phyloP scores from a whole-genome alignment of 1,284 basidiomycete species.

The Thecaphora thlaspeos region DNA sequence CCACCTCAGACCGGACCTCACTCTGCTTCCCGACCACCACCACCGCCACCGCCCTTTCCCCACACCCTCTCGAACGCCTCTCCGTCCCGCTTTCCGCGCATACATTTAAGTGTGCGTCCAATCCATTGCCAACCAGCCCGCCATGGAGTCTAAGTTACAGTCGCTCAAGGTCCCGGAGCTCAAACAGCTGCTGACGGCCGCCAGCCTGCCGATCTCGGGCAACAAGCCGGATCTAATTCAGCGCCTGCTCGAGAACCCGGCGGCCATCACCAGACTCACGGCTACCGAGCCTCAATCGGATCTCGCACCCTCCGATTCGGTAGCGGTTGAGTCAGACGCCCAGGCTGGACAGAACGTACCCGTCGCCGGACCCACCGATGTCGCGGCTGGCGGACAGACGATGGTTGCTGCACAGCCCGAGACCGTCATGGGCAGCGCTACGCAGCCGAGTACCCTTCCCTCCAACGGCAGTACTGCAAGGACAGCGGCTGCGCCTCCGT shows the following conservation, averaged over 20 bases:
- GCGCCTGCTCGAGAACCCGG: constrained; percentile 50
- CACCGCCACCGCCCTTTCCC: no score
- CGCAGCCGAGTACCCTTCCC: not conserved
- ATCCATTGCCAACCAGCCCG: not conserved
- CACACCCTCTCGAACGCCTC: no score
- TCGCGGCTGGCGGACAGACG: no score
- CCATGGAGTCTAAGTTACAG: constrained; percentile 48
- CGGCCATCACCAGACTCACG: constrained; percentile 27
- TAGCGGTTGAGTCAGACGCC: not conserved
- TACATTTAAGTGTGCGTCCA: no score
- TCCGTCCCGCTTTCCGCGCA: no score
- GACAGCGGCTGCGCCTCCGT: constrained; percentile 1
- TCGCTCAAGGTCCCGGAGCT: constrained; percentile 51
- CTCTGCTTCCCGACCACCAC: no score
- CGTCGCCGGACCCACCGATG: not conserved
- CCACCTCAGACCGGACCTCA: no score
- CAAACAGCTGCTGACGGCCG: constrained; percentile 41
- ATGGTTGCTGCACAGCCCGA: not conserved
- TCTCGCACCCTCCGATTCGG: not conserved
- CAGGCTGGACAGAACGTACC: not conserved
- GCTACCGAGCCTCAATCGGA: not conserved
- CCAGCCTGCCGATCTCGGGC: constrained; percentile 37
- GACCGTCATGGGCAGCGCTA: not conserved
- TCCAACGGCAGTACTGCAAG: not conserved
- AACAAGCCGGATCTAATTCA: constrained; percentile 52